These are phyloP conservation scores for Podaxis mareebaensis DNA, from an alignment of 768 basidiomycete species.

Conservation along the genomic window DNA sequence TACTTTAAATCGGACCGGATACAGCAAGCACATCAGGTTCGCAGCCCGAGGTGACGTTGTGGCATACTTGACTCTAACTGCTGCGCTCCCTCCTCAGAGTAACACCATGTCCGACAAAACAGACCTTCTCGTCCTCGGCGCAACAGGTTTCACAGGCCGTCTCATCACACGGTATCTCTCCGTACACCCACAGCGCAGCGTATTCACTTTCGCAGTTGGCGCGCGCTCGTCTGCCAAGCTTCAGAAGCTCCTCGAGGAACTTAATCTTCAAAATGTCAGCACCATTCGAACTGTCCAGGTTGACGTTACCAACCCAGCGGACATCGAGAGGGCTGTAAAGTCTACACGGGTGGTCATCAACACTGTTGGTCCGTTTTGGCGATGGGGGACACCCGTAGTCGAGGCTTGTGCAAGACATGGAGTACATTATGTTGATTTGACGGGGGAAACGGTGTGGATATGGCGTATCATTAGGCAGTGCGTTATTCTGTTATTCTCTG, in stretches of 20 bases:
- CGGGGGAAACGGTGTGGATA: constrained; percentile 73
- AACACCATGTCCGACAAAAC: constrained; percentile 29
- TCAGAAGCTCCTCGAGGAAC: constrained; percentile 46
- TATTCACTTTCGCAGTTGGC: constrained; percentile 69
- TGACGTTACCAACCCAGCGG: constrained; percentile 55
- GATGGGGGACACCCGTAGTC: constrained; percentile 73
- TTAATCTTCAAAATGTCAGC: constrained; percentile 35
- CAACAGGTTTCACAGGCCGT: constrained; percentile 76
- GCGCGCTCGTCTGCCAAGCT: constrained; percentile 71
- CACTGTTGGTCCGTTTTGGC: constrained; percentile 74
- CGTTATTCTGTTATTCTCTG: neutral
- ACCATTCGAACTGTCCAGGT: constrained; percentile 50
- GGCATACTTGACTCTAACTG: neutral
- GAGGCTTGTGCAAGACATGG: constrained; percentile 70
- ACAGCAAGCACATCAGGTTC: neutral
- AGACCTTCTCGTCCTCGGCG: constrained; percentile 72
- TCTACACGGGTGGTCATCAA: constrained; percentile 71
- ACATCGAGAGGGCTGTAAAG: constrained; percentile 60
- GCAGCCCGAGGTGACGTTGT: neutral
- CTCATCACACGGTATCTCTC: constrained; percentile 69
- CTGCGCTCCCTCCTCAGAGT: neutral
- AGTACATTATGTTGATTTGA: constrained; percentile 84
- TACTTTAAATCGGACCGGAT: no score
- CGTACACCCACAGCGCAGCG: constrained; percentile 54
- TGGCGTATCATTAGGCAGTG: constrained; percentile 56